Evolutionary conservation across 495 filamentous ascomycete genomes (phyloP).

Genomic region (Astrothelium macrocarpum): DNA sequence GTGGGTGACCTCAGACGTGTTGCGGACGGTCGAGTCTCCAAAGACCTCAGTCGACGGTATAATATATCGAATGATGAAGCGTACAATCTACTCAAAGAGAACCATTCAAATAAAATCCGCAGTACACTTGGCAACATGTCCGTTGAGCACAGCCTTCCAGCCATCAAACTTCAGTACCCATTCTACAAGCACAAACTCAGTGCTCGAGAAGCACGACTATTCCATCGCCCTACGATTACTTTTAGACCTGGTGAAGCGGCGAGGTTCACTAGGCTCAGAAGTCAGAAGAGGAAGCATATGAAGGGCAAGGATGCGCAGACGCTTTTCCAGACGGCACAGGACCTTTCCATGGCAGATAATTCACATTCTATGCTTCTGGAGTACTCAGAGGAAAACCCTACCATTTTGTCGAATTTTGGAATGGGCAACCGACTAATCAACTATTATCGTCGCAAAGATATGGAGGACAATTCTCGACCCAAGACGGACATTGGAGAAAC

Average conservation of each 20-base stretch:
- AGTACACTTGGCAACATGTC: conserved; percentile 76
- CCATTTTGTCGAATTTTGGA: conserved; percentile 85
- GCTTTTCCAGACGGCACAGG: conserved; percentile 62
- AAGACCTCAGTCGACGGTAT: conserved; percentile 65
- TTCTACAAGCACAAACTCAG: conserved; percentile 81
- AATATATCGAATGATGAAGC: conserved; percentile 94
- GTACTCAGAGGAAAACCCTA: conserved; percentile 90
- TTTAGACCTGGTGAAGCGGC: conserved; percentile 42
- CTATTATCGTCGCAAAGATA: conserved; percentile 83
- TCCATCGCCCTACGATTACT: conserved; percentile 68
- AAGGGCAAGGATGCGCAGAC: conserved; percentile 66
- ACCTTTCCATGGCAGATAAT: conserved; percentile 79
- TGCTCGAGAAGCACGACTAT: conserved; percentile 73
- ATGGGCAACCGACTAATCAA: conserved; percentile 95
- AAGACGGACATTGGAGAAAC: conserved; percentile 79
- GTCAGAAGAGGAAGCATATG: conserved; percentile 69
- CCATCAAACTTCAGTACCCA: conserved; percentile 81
- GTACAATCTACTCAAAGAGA: conserved; percentile 92
- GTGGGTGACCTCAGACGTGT: conserved; percentile 42
- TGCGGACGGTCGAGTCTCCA: conserved; percentile 45
- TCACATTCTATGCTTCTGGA: conserved; percentile 79
- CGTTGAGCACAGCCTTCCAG: conserved; percentile 86
- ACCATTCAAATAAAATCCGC: conserved; percentile 88
- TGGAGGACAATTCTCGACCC: conserved; percentile 63
- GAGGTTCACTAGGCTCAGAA: conserved; percentile 48